Evolutionary conservation across 2,329 filamentous ascomycete genomes (phyloP).

Genomic region (Alternaria longipes): DNA sequence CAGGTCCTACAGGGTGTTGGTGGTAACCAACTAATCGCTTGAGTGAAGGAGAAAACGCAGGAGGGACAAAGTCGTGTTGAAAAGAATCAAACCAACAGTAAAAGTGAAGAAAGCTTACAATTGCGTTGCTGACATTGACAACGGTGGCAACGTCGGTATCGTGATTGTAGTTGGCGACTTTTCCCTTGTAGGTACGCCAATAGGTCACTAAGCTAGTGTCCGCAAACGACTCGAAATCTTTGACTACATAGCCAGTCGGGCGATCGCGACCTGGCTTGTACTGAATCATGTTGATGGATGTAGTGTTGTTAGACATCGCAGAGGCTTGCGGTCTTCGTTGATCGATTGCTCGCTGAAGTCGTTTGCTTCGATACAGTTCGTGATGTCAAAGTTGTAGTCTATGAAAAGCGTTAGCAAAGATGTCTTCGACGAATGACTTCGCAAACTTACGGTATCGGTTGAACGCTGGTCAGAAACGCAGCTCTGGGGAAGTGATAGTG

Average conservation of each 20-base stretch:
- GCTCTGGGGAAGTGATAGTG: background rate
- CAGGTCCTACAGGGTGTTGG: background rate
- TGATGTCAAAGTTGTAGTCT: background rate
- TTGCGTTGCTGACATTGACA: background rate
- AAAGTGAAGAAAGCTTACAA: background rate
- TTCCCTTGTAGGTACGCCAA: background rate
- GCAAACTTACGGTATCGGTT: background rate
- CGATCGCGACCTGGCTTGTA: background rate
- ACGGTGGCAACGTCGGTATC: background rate
- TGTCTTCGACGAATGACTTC: background rate
- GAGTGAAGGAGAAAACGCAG: background rate
- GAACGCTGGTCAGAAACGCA: background rate
- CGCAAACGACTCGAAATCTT: background rate
- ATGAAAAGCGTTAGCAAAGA: background rate
- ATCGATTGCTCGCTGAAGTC: no score
- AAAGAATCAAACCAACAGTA: background rate
- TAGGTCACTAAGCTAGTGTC: background rate
- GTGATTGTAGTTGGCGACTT: background rate
- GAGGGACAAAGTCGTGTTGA: background rate
- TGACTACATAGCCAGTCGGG: background rate
- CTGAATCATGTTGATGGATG: background rate
- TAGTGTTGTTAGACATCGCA: background rate
- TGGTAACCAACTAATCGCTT: background rate
- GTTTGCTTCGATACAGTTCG: background rate
- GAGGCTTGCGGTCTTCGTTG: background rate